Conservation (phyloP, 495 filamentous ascomycete species). For the Talaromyces thailandensis region DNA sequence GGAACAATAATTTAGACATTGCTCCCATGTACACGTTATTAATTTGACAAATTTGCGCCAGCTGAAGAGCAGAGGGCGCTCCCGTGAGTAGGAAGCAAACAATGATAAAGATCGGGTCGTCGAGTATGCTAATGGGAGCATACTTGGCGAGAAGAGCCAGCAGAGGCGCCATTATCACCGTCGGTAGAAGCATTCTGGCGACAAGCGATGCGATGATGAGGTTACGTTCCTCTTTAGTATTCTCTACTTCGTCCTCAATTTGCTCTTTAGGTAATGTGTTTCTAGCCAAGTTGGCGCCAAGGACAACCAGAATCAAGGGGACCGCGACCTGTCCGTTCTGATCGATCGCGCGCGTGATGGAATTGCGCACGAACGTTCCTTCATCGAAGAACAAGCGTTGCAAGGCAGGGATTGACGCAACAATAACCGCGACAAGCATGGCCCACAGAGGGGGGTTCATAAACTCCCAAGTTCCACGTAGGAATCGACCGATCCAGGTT, state of each 20-base stretch:
- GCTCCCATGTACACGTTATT: constrained; percentile 90
- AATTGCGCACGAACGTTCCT: constrained; percentile 87
- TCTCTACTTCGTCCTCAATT: constrained; percentile 45
- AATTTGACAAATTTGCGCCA: constrained; percentile 98
- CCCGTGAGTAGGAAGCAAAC: constrained; percentile 95
- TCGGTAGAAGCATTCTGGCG: constrained; percentile 87
- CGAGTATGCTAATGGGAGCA: constrained; percentile 85
- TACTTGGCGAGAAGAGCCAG: constrained; percentile 87
- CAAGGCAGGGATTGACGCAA: constrained; percentile 80
- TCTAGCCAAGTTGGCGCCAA: constrained; percentile 82
- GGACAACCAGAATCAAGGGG: constrained; percentile 90
- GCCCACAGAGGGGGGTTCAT: constrained; percentile 99
- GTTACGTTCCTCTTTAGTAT: constrained; percentile 61
- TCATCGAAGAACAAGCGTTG: constrained; percentile 81
- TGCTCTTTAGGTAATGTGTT: constrained; percentile 57
- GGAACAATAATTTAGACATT: constrained; percentile 89
- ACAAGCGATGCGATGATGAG: constrained; percentile 80
- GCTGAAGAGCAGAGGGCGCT: constrained; percentile 85
- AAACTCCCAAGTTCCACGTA: constrained; percentile 69
- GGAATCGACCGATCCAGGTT: constrained; percentile 39
- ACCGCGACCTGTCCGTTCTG: constrained; percentile 89
- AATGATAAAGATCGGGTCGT: constrained; percentile 95
- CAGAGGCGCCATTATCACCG: constrained; percentile 86
- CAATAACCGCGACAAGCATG: constrained; percentile 80
- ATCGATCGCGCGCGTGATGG: constrained; percentile 75